A percentile compares a stretch with the other conserved stretches of the same genome.
Conservation (phyloP, 2,329 filamentous ascomycete species). For the Diaporthe eres region DNA sequence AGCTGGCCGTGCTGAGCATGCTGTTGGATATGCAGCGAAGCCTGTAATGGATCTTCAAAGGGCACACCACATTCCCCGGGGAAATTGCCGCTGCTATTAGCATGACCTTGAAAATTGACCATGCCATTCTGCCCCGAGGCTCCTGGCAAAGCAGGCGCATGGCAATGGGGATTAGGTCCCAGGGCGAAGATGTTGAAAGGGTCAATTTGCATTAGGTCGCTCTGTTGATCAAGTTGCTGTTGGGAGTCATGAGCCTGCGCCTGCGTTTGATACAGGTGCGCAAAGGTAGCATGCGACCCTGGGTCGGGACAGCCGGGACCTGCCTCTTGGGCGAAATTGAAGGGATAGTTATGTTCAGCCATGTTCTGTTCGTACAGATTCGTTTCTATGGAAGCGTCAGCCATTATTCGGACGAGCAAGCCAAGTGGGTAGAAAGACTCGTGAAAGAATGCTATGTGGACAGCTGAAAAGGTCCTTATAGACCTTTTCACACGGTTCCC, state of each 20-base stretch:
- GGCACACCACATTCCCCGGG: conserved; percentile 24
- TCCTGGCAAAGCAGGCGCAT: conserved; percentile 30
- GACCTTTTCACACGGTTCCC: background rate
- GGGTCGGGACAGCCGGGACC: conserved; percentile 23
- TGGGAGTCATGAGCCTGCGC: conserved; percentile 20
- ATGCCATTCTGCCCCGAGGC: conserved; percentile 15
- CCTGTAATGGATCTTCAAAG: conserved; percentile 10
- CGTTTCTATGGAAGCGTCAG: conserved; percentile 9
- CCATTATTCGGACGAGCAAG: background rate
- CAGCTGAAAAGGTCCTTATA: background rate
- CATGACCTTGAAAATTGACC: conserved; percentile 12
- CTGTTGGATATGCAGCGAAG: conserved; percentile 29
- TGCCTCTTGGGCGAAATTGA: conserved; percentile 7
- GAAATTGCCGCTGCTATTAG: background rate
- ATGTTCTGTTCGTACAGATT: conserved; percentile 39
- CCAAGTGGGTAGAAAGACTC: background rate
- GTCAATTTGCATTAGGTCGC: background rate
- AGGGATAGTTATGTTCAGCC: background rate
- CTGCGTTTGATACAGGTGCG: conserved; percentile 22
- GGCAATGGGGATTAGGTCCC: conserved; percentile 26
- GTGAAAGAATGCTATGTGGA: background rate
- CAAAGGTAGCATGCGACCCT: conserved; percentile 14
- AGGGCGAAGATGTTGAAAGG: conserved; percentile 12
- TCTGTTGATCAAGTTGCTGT: conserved; percentile 14
- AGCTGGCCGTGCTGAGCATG: conserved; percentile 22